Base-by-base conservation (phyloP, 768 basidiomycete species). In the Lentinula edodes region DNA sequence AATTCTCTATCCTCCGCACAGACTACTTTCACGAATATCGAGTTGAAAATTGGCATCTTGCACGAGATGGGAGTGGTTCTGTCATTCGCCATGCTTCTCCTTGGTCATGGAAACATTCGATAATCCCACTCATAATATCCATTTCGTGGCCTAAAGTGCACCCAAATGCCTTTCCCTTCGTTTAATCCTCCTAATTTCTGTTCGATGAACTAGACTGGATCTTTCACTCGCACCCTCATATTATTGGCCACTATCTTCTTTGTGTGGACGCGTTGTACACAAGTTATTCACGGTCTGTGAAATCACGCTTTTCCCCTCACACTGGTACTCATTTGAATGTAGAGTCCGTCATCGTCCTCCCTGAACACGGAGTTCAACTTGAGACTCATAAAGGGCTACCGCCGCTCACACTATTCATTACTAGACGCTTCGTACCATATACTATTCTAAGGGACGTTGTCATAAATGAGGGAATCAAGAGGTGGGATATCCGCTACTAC, bases 401-500 rank as follows among this genome's bases (percentile, higher is more conserved):
- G 9, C 69, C 71, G 13, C 66, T 73, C 41, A 70, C 74, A 5
- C 60, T 81, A 7, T 66, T 69, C 34, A 73, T 72, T 4, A 75
- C 68, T 4, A 79, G 82, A 54, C 81, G 71, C 4, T 91, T 93
- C 70, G 83, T 92, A 63, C 85, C 88, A 6, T 69, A 80, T 34
- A 69, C 76, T 0, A 65, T 69, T 1, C 70, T 92, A 18, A 77
- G 80, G 56, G 88, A 90, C 61, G 75, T 89, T 48, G 66, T 91
- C 34, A 86, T 93, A 58, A 88, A 91, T 66, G 91, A 93, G 70
- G 90, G 85, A 1, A 70, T 92, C 15, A 77, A 72, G 10, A 72
- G 88, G 52, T 93, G 90, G 90, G 77, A 89, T 70, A 79, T 91
- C 20, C 79, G 83, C 15, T 90, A 84, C 67, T 91, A 89, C 67